phyloP scores from a whole-genome alignment of 1,284 basidiomycete species.

The Malassezia sp. region DNA sequence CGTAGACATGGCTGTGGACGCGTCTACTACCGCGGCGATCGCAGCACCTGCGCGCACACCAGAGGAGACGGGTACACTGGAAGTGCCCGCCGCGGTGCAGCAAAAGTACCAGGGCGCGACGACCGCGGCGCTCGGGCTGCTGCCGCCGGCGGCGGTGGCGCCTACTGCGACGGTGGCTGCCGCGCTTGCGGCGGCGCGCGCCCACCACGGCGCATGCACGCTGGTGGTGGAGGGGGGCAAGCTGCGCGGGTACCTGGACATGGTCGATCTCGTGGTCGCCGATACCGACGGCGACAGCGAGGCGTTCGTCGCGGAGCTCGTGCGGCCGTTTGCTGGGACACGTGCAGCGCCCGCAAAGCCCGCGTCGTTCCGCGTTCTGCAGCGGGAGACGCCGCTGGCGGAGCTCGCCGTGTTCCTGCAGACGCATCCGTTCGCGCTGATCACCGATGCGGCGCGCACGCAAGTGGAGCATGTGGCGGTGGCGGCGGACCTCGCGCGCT shows the following conservation, averaged over 20 bases:
- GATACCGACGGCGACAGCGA: slow-evolving; percentile 22
- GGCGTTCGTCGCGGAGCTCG: slow-evolving; percentile 25
- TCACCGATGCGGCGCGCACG: slow-evolving; percentile 33
- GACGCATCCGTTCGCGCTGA: slow-evolving; percentile 35
- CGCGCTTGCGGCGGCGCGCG: slow-evolving; percentile 9
- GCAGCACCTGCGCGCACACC: too few relatives aligned
- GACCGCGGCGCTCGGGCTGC: slow-evolving; percentile 2
- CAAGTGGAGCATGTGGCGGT: slow-evolving; percentile 37
- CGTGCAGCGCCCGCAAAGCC: slow-evolving; percentile 5
- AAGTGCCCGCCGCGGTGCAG: not conserved
- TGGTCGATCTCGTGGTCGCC: slow-evolving; percentile 24
- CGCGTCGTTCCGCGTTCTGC: slow-evolving; percentile 33
- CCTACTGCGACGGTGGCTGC: not conserved
- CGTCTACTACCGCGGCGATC: too few relatives aligned
- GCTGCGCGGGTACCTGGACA: slow-evolving; percentile 36
- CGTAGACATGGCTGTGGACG: not conserved
- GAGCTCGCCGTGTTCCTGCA: slow-evolving; percentile 40
- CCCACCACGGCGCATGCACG: slow-evolving; percentile 8
- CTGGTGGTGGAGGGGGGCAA: slow-evolving; percentile 23
- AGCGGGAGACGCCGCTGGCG: slow-evolving; percentile 36
- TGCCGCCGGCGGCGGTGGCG: slow-evolving; percentile 4
- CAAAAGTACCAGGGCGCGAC: slow-evolving; percentile 3
- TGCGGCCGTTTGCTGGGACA: slow-evolving; percentile 15
- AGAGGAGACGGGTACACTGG: not conserved
- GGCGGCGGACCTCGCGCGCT: slow-evolving; percentile 34